Evolutionary conservation across 768 basidiomycete species (phyloP), one percentile per base, ranked within the genome.

Genomic region (Rhodotorula taiwanensis): DNA sequence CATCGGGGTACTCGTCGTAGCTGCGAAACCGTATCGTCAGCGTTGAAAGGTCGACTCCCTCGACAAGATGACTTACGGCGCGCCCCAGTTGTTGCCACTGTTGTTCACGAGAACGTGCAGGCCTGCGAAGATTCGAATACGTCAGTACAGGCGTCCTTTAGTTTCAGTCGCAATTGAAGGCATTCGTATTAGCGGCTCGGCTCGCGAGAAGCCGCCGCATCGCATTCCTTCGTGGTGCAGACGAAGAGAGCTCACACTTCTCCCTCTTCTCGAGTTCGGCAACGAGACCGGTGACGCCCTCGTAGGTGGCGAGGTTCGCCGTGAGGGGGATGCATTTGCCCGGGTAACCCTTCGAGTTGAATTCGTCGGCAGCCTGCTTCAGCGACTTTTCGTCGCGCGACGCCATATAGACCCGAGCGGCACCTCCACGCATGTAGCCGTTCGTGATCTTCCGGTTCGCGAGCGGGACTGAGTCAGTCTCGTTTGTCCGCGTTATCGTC

Each of bases 381-480:
- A 83, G 83, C 30, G 81, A 81, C 62, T 80, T 77, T 10, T 75
- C 77, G 27, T 80, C 79, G 39, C 85, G 81, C 10, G 84, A 82
- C 3, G 83, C 79, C 69, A 86, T 85, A 74, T 86, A 86, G 43
- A 83, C 82, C 69, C 45, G 41, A 55, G 79, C 81, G 15, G 83
- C 83, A 16, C 84, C 84, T 63, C 84, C 86, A 58, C 75, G 77
- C 27, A 85, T 79, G 70, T 82, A 86, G 13, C 83, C 84, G 11
- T 82, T 77, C 4, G 86, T 81, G 66, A 86, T 84, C 84, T 84
- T n/a, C n/a, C n/a, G n/a, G n/a, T n/a, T n/a, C n/a, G n/a, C n/a
- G n/a, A n/a, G n/a, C n/a, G n/a, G n/a, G n/a, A n/a, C n/a, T n/a
- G n/a, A n/a, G n/a, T n/a, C n/a, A n/a, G n/a, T n/a, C n/a, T n/a